Conservation (phyloP, 345 rosid species). For the Ricinus communis region DNA sequence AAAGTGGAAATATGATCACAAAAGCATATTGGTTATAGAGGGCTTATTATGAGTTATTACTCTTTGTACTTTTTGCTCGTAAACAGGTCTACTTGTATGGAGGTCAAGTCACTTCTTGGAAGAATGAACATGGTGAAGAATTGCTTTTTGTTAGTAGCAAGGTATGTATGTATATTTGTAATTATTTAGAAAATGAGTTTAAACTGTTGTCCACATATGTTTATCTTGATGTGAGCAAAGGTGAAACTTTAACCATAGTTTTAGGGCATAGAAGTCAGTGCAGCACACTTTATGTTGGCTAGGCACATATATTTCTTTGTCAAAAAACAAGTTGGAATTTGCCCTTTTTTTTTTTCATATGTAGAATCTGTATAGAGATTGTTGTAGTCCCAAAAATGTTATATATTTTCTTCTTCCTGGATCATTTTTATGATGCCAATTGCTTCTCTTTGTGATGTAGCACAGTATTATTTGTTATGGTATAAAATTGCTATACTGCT, state of each 20-base stretch:
- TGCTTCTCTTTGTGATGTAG: background rate
- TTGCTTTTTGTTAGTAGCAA: constrained; percentile 74
- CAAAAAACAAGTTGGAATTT: background rate
- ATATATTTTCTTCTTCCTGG: background rate
- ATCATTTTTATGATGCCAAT: background rate
- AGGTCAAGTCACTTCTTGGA: constrained; percentile 97
- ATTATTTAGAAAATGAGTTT: background rate
- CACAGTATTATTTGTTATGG: background rate
- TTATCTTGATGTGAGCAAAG: background rate
- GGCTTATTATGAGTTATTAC: background rate
- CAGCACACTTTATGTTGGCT: background rate
- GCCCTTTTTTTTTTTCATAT: background rate
- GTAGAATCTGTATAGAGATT: background rate
- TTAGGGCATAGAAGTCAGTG: background rate
- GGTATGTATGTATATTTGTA: constrained; percentile 45
- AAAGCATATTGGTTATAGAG: background rate
- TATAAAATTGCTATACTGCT: background rate
- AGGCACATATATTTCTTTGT: background rate
- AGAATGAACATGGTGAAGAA: constrained; percentile 87
- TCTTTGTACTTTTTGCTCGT: background rate
- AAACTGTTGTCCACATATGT: background rate
- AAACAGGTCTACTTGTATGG: constrained; percentile 82
- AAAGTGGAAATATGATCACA: background rate
- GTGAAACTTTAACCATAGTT: background rate
- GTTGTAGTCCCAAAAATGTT: background rate